These are phyloP conservation scores for Alternaria hordeiaustralica DNA, from an alignment of 2,329 filamentous ascomycete species.

Conservation along the genomic window DNA sequence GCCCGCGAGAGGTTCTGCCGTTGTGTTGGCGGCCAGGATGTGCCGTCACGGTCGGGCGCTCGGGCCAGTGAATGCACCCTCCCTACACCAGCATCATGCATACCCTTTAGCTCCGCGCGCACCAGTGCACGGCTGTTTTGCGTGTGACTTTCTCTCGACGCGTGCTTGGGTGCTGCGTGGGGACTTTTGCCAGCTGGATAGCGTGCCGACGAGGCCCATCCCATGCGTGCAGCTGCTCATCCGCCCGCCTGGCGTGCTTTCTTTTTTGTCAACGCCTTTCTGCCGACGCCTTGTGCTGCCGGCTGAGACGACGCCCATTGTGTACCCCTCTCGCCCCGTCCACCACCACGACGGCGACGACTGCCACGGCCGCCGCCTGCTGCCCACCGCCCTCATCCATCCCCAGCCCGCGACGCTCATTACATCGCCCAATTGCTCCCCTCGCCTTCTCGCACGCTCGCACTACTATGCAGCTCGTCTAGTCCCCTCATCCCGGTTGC, in stretches of 20 bases:
- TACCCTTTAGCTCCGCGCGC: conserved; percentile 6
- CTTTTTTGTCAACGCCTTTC: background rate
- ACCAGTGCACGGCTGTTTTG: conserved; percentile 14
- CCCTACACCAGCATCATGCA: conserved; percentile 7
- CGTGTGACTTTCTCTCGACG: conserved; percentile 20
- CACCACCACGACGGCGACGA: conserved; percentile 3
- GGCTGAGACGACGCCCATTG: conserved; percentile 13
- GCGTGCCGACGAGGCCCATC: conserved; percentile 9
- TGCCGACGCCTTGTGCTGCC: conserved; percentile 10
- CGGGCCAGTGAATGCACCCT: conserved; percentile 6
- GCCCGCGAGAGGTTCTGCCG: conserved; percentile 11
- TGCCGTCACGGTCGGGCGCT: conserved; percentile 14
- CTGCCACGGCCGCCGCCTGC: conserved; percentile 4
- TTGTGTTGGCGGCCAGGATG: conserved; percentile 8
- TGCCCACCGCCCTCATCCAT: background rate
- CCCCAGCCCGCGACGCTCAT: conserved; percentile 17
- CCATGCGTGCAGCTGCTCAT: conserved; percentile 7
- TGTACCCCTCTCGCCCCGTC: conserved; percentile 21
- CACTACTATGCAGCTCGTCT: conserved; percentile 37
- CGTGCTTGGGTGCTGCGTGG: conserved; percentile 10
- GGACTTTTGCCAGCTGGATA: conserved; percentile 22
- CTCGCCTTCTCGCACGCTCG: background rate
- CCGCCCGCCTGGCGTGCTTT: background rate
- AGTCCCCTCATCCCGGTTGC: conserved; percentile 13
- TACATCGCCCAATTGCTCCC: conserved; percentile 35